Evolutionary conservation across 2,329 filamentous ascomycete species (phyloP).

Genomic region (Aspergillus persii): DNA sequence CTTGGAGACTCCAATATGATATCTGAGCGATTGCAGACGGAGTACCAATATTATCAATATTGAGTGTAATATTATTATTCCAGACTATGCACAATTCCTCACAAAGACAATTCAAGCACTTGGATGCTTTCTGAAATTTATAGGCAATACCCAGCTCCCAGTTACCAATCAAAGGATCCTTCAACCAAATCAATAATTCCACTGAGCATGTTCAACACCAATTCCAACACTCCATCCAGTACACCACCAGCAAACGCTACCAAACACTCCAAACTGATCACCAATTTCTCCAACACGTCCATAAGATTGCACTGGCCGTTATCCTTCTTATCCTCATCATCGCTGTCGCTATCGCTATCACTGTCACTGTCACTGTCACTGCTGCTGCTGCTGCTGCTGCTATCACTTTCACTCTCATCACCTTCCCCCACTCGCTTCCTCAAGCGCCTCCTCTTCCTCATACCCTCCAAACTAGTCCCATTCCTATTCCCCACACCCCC

Average conservation of each 20-base stretch:
- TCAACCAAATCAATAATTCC: conserved; percentile 1
- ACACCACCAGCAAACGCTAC: conserved; percentile 1
- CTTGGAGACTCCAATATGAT: conserved; percentile 55
- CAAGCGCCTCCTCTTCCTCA: not conserved
- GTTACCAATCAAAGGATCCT: not conserved
- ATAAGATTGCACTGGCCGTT: not conserved
- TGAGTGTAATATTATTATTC: not conserved
- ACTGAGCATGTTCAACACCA: conserved; percentile 1
- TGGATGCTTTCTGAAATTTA: no score
- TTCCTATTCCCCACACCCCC: not conserved
- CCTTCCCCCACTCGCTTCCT: not conserved
- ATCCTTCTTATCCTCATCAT: not conserved
- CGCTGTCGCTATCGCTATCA: not conserved
- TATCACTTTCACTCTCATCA: not conserved
- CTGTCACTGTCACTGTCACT: no score
- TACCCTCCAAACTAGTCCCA: not conserved
- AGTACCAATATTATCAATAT: not conserved
- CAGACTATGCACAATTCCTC: not conserved
- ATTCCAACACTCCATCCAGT: conserved; percentile 1
- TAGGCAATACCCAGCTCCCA: no score
- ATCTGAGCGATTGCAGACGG: not conserved
- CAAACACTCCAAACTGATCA: conserved; percentile 6
- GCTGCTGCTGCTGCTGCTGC: not conserved
- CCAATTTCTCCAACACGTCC: conserved; percentile 4
- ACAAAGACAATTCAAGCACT: no score